Percentiles rank a stretch among this genome's conserved stretches.
Conservation (phyloP, 345 rosid species). For the Eucalyptus polyanthemos region DNA sequence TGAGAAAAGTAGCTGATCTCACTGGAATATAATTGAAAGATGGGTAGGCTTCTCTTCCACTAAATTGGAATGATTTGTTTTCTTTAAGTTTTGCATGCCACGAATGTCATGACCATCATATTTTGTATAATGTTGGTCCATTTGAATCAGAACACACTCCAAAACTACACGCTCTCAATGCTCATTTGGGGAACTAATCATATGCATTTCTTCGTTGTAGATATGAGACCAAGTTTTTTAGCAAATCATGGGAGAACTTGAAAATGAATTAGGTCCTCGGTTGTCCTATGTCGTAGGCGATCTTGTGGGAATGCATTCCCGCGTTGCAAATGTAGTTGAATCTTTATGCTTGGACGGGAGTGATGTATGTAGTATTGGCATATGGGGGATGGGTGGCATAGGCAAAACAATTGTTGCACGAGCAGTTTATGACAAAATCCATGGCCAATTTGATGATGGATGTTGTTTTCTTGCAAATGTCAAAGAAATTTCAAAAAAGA, state of each 20-base stretch:
- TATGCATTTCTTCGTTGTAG: not conserved
- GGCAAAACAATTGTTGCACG: constrained; percentile 2
- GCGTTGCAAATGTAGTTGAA: too few relatives aligned
- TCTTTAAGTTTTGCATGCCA: not conserved
- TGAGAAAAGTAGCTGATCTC: not conserved
- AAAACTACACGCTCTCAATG: accelerated
- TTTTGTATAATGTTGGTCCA: accelerated
- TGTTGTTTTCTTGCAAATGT: constrained; percentile 10
- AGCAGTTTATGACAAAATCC: not conserved
- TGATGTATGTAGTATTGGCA: too few relatives aligned
- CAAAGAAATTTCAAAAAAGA: not conserved
- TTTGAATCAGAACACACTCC: not conserved
- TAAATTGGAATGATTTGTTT: not conserved
- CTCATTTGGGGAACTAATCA: not conserved
- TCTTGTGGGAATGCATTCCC: too few relatives aligned
- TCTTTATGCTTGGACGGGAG: too few relatives aligned
- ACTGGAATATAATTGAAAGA: not conserved
- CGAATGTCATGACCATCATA: not conserved
- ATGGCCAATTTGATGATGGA: constrained; percentile 3
- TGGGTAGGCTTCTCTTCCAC: not conserved
- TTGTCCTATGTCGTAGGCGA: too few relatives aligned
- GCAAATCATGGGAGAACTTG: not conserved
- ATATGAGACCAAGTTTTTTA: not conserved
- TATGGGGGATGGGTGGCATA: not conserved
- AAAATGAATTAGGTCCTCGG: not conserved